Base-by-base conservation (phyloP, 257 asterid genomes). In the Penstemon eatonii region DNA sequence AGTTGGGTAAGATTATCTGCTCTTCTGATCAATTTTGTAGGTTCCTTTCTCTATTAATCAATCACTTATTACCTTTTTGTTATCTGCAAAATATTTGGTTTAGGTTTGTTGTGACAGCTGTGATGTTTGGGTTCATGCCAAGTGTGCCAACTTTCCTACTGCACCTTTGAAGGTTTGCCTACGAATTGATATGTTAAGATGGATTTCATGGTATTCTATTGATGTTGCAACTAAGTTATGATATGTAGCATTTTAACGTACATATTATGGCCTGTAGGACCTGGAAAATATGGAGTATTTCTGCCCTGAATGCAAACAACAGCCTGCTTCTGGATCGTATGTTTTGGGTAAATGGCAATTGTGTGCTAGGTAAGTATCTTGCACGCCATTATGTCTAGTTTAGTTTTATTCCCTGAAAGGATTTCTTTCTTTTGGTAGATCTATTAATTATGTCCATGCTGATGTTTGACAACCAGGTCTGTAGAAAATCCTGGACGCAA, bases 81-180 rank as follows among this genome's bases (percentile, higher is more conserved):
- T 66, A 43, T 49, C 49, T 67, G 46, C 57, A 51, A 68, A 66
- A 45, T 72, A n/a, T 61, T 79, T 76, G 70, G 69, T 38, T 68
- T 78, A 94, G 99, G 90, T 94, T 60, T 87, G 96, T 62, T 94
- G 99, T 2, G 96, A 91, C 80, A 81, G 90, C 51, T 94, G 99
- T 76, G 81, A 91, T 81, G 92, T 91, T 69, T 94, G 99, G 97
- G 95, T 91, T 70, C 97, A 94, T 82, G 94, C 94, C 63, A 95
- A 94, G 65, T 94, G 99, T 72, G 92, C 97, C 70, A 75, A 80
- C 63, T 71, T 87, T 66, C 79, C 97, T 64, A 45, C 78, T 11
- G 69, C 75, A 25, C 66, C 71, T 73, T 73, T 91, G 66, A 86
- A 91, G 97, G 99, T 94, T 66, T 71, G 78, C 49, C 69, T 43